Base-by-base conservation (phyloP, 306 rosid genomes). In the Quercus berberidifolia region DNA sequence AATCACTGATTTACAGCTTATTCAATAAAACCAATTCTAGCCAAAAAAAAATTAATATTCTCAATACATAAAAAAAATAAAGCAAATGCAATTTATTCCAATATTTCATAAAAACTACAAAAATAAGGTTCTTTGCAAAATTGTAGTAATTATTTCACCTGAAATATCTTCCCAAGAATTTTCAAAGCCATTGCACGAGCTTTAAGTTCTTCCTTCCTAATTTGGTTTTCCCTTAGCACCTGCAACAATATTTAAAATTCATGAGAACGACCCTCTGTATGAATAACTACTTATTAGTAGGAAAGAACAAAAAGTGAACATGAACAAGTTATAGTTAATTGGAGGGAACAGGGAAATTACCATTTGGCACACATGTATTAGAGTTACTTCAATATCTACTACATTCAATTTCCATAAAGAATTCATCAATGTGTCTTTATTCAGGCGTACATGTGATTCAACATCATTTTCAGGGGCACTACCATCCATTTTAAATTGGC, bases 321-420 rank as follows among this genome's bases (percentile, higher is more conserved):
- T 65, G 46, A 31, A 18, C 17, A 62, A 1, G 17, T 49, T 52
- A 19, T 58, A 52, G 18, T 54, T 26, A 70, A 70, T 72, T 74
- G 65, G 35, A 65, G 43, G 21, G 23, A 13, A 51, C 63, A 71
- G 65, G 78, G 82, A 81, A 68, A 71, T 93, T 78, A 95, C 99
- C 97, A 91, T 88, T 82, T 95, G 99, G 76, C 97, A 95, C 82
- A 95, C 98, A 69, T 89, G 93, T 63, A 86, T 79, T 72, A 95
- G 94, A 23, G 99, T 95, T 71, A 90, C 87, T 93, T 95, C 99
- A 79, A 95, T 87, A 89, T 95, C 99, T 28, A 93, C 93, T 57
- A 95, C 99, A 81, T 95, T 95, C 82, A 95, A 81, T 85, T 91
- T 95, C 99, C 98, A 95, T 79, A 95, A 77, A 6, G 99, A 95